Conservation (phyloP, 352 stramenopile species). For the Globisporangium carolinianum region DNA sequence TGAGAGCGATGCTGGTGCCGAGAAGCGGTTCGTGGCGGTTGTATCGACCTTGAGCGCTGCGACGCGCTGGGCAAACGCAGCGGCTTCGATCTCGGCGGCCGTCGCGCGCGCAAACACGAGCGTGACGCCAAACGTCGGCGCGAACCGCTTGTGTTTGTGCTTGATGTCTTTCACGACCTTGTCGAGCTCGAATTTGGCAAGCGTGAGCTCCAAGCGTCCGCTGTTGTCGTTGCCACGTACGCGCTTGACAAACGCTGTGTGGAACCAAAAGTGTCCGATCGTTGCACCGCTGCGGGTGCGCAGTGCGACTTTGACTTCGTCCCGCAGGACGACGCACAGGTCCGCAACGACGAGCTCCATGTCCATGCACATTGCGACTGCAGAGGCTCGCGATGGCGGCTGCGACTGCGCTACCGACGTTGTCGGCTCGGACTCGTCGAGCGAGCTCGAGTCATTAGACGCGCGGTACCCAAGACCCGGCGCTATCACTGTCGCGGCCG, state of each 20-base stretch:
- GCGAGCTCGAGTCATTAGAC: background rate
- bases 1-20: conserved; percentile 3
- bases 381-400: background rate
- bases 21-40: conserved; percentile 1
- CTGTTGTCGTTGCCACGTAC: background rate
- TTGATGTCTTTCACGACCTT: conserved; percentile 65
- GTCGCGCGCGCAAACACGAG: conserved; percentile 40
- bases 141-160: conserved; percentile 56
- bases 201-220: conserved; percentile 22
- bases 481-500: no score
- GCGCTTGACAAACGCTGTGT: conserved; percentile 52
- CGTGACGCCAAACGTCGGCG: conserved; percentile 37
- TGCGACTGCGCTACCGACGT: no score
- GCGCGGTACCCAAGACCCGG: no score
- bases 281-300: conserved; percentile 30
- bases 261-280: conserved; percentile 72
- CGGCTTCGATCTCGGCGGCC: conserved; percentile 16
- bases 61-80: conserved; percentile 5
- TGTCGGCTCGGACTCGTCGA: conserved; percentile 4
- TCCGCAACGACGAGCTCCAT: conserved; percentile 33
- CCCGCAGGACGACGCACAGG: conserved; percentile 37
- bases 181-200: conserved; percentile 65
- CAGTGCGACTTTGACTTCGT: conserved; percentile 53
- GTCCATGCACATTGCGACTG: conserved; percentile 12
- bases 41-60: conserved; percentile 3